phyloP scores from a whole-genome alignment of 495 filamentous ascomycete genomes.

The Neurospora sp. region DNA sequence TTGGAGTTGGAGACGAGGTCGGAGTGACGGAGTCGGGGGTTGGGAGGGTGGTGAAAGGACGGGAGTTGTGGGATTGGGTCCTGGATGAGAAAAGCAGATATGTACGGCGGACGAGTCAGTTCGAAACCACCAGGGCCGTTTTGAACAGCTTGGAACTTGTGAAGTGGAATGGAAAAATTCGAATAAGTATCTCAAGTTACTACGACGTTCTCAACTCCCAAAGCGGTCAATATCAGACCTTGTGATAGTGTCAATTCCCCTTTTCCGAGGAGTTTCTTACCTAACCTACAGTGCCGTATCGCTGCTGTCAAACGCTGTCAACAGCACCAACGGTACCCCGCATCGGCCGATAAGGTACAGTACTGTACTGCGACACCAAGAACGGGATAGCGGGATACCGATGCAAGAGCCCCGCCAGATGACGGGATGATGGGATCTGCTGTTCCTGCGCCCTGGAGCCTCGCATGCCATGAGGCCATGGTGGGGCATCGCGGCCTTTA shows the following conservation, averaged over 20 bases:
- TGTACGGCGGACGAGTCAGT: neutral
- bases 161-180: neutral
- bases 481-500: neutral
- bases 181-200: neutral
- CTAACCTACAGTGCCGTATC: neutral
- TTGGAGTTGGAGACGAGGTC: neutral
- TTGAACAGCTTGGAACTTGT: neutral
- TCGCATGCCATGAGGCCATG: neutral
- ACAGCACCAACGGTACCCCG: neutral
- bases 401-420: neutral
- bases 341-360: neutral
- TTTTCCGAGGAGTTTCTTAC: neutral
- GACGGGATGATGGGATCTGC: neutral
- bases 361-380: neutral
- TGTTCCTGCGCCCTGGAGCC: neutral
- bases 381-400: neutral
- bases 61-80: neutral
- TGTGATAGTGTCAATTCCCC: neutral
- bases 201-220: neutral
- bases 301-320: neutral
- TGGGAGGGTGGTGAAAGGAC: neutral
- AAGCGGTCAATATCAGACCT: neutral
- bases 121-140: neutral
- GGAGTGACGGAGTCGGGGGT: neutral
- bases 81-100: neutral